Evolutionary conservation across 495 filamentous ascomycete species (phyloP).

Genomic region (Penicillium egyptiacum): DNA sequence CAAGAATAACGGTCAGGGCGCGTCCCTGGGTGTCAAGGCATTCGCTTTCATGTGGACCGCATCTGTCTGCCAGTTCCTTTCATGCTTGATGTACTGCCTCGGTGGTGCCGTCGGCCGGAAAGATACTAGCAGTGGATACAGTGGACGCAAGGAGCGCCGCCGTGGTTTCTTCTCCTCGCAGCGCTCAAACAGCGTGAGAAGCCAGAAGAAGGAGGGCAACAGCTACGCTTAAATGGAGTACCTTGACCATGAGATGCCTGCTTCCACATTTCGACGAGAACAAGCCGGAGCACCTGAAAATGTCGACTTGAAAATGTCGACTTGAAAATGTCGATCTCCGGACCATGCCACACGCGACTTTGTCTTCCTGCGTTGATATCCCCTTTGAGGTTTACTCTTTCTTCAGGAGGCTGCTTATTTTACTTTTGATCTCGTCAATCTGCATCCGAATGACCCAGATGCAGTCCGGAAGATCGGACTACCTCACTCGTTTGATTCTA

Average conservation of each 20-base stretch:
- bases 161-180: conserved; percentile 46
- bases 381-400: conserved; percentile 12
- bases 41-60: conserved; percentile 88
- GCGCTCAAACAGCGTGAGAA: conserved; percentile 36
- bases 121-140: conserved; percentile 36
- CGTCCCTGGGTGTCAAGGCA: conserved; percentile 67
- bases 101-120: conserved; percentile 40
- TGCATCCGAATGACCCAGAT: background rate
- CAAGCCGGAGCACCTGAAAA: conserved; percentile 1
- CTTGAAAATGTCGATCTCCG: background rate
- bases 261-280: conserved; percentile 3
- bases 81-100: conserved; percentile 69
- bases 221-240: conserved; percentile 26
- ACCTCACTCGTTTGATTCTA: conserved; percentile 26
- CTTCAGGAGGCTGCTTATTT: conserved; percentile 10
- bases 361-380: conserved; percentile 19
- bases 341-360: conserved; percentile 12
- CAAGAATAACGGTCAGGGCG: conserved; percentile 51
- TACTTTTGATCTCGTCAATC: conserved; percentile 10
- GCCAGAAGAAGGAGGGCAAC: conserved; percentile 36
- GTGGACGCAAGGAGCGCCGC: conserved; percentile 42
- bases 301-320: background rate
- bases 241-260: background rate
- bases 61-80: conserved; percentile 65
- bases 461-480: conserved; percentile 1